Base-by-base conservation (phyloP, 345 rosid genomes). In the Ceriops tagal region DNA sequence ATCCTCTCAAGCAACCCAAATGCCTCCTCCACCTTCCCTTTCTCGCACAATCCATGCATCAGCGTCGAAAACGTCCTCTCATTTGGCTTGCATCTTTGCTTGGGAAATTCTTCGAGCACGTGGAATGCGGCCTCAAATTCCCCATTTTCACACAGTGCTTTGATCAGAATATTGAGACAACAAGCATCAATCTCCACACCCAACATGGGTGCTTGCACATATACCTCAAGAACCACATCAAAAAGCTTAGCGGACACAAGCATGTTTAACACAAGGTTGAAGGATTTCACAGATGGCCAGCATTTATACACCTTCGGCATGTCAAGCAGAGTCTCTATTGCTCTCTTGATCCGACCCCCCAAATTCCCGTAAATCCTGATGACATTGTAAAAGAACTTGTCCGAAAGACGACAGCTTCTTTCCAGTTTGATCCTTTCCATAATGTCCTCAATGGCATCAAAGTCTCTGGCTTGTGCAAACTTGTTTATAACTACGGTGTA, bases 71-170 rank as follows among this genome's bases (percentile, higher is more conserved):
- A 93, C 2, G 96, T 91, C 77, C 84, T 89, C 68, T 80, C 90
- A 72, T 87, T 89, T 10, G 92, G 96, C 67, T 61, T 75, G 43
- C 91, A 85, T 0, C 88, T 80, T 64, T 82, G 92, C 61, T 85
- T 79, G 76, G 97, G 92, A 89, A 93, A 93, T 89, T 93, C 98
- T 64, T 91, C 97, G 81, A 93, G 85, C 92, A 91, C 79, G 6
- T 91, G 57, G 80, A 79, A 78, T 59, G 96, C 97, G 67, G 82
- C 80, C n/a, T 75, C 75, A 22, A 89, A 31, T 27, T 85, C 84
- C 80, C 95, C 92, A 70, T 79, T 86, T 77, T 87, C 86, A 49
- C 95, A 87, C 49, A 93, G 51, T 7, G 92, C 97, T 34, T 91
- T 93, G 11, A 93, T 76, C 31, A 93, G 78, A 73, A 93, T 89